Percentiles rank a stretch among this genome's conserved stretches.
These are phyloP conservation scores for Metahyphopichia silvanorum DNA, from an alignment of 805 yeast species.

Conservation along the genomic window DNA sequence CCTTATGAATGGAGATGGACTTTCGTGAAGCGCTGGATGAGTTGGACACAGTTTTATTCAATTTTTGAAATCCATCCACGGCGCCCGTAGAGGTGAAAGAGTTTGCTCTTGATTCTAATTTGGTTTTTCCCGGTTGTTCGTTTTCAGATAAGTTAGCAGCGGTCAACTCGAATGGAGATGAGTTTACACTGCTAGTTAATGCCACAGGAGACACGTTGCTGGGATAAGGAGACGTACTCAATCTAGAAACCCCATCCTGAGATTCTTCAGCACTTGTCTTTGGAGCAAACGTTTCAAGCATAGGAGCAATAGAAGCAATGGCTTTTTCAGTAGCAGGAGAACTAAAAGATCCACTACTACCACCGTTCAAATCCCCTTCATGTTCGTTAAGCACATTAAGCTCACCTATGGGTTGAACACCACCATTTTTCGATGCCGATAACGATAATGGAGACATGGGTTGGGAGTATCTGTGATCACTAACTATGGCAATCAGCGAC, in stretches of 20 bases:
- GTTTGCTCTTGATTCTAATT: slow-evolving; percentile 6
- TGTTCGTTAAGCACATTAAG: neutral
- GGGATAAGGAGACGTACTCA: slow-evolving; percentile 3
- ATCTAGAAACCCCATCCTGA: slow-evolving; percentile 14
- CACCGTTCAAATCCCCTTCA: neutral
- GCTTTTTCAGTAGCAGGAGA: slow-evolving; percentile 49
- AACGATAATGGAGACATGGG: slow-evolving; percentile 35
- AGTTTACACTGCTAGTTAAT: slow-evolving; percentile 2
- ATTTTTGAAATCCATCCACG: slow-evolving; percentile 11
- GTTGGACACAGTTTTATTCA: slow-evolving; percentile 36
- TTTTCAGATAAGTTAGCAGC: slow-evolving; percentile 2
- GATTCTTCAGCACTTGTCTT: slow-evolving; percentile 46
- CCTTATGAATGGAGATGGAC: slow-evolving; percentile 32
- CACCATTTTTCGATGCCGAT: slow-evolving; percentile 8
- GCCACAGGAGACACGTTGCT: neutral
- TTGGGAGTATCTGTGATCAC: slow-evolving; percentile 15
- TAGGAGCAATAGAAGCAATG: slow-evolving; percentile 78
- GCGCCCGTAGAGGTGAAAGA: slow-evolving; percentile 10
- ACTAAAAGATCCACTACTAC: slow-evolving; percentile 4
- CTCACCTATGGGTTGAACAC: neutral
- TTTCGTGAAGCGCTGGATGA: slow-evolving; percentile 29
- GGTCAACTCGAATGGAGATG: slow-evolving; percentile 9
- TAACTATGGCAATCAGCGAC: slow-evolving; percentile 1
- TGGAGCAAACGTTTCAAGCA: slow-evolving; percentile 69
- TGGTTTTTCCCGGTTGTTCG: neutral